A percentile compares a stretch with the other conserved stretches of the same genome.
Evolutionary conservation across 257 asterid genomes (phyloP).

Genomic region (Solanum virginianum): DNA sequence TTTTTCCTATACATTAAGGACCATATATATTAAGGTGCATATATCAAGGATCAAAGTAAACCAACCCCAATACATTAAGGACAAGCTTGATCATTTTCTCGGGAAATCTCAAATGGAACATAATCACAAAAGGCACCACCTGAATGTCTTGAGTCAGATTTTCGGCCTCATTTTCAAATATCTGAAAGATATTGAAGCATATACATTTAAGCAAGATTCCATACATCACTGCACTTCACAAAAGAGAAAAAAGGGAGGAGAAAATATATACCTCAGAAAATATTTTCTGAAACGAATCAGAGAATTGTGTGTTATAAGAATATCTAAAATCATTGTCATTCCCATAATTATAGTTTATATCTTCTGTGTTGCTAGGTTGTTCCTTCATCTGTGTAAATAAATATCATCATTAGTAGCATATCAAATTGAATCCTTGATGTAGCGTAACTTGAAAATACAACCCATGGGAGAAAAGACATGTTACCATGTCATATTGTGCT

Average conservation of each 20-base stretch:
- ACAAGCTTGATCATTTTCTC: not conserved
- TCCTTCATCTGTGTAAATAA: constrained; percentile 37
- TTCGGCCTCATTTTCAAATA: constrained; percentile 59
- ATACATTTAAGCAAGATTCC: not conserved
- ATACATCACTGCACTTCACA: not conserved
- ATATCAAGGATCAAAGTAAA: not conserved
- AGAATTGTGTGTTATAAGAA: constrained; percentile 41
- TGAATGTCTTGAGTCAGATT: constrained; percentile 46
- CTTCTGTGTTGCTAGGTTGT: constrained; percentile 15
- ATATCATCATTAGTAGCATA: not conserved
- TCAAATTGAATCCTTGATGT: not conserved
- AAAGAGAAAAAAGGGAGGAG: not conserved
- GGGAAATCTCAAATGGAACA: not conserved
- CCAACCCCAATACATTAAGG: not conserved
- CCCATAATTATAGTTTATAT: constrained; percentile 2
- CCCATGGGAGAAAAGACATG: constrained; percentile 1
- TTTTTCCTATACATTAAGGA: not conserved
- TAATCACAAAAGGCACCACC: constrained; percentile 17
- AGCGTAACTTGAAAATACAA: not conserved
- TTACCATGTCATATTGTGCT: constrained; percentile 72
- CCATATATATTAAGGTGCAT: not conserved
- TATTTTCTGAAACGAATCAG: constrained; percentile 68
- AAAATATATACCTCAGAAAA: constrained; percentile 70
- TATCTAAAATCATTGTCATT: constrained; percentile 30
- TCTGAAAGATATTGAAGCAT: constrained; percentile 28